Base-by-base conservation (phyloP, 495 filamentous ascomycete genomes). In the Thermochaetoides thermophila region DNA sequence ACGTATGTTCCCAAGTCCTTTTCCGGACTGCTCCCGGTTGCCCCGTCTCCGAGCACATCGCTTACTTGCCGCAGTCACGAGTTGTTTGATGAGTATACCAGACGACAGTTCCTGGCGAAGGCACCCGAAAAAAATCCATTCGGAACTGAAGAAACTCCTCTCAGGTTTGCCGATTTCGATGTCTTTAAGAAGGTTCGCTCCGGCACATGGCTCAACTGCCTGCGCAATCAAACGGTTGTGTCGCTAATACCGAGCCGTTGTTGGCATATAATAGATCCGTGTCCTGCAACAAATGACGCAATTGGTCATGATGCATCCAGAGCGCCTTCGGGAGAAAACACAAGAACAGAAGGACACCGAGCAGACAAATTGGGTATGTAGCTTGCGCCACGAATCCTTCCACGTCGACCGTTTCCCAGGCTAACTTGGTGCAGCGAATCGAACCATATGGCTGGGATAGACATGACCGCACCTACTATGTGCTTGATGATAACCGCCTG, bases 51-150 rank as follows among this genome's bases (percentile, higher is more conserved):
- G 7, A 21, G 22, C 38, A 20, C 36, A 27, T 27, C 41, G 36
- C 25, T 53, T 33, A 51, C 22, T 3, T 20, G 20, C 16, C 18
- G 3, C 42, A 95, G 86, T 3, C 75, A 66, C 16, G 86, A 86
- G 6, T 73, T 87, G 29, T 96, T 96, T 43, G 84, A 96, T 51
- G 85, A 96, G 50, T 92, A 95, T 40, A 82, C 87, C 29, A 75
- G 84, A 42, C 74, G 84, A 32, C 87, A 95, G 56, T 97, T 84
- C 57, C 59, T 81, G 43, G 74, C 74, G 17, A 92, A 85, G 60
- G 80, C 82, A 3, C 78, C 84, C 17, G 42, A 70, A 9, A 64
- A 71, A 17, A 95, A 96, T 45, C 87, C 87, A 2, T 96, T 93
- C 46, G 86, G 87, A 7, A 65, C 71, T 13, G 81, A 77, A 4